Evolutionary conservation across 139 green algal species (phyloP).

Genomic region (Chlamydomonas sp.): DNA sequence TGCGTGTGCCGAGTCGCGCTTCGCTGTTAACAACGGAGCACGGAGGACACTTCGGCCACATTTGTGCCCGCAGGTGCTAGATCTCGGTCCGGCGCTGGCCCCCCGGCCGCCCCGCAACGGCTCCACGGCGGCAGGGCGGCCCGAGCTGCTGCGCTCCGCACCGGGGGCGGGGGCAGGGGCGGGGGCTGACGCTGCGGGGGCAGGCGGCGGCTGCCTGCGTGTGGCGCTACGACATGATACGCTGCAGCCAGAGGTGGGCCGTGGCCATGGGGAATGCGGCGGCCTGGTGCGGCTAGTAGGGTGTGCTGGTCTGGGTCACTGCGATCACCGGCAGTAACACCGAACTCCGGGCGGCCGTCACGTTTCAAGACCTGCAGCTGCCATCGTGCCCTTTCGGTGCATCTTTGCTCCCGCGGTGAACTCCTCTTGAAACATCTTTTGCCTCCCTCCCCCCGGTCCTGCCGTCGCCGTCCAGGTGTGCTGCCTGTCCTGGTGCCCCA

Average conservation of each 20-base stretch:
- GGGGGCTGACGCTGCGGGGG: not conserved
- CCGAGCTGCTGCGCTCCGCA: no score
- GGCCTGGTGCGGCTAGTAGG: not conserved
- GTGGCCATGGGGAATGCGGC: not conserved
- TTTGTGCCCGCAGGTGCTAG: not conserved
- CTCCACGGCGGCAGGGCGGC: not conserved
- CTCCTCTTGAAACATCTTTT: not conserved
- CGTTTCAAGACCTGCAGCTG: no score
- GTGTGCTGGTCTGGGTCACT: no score
- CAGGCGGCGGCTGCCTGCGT: not conserved
- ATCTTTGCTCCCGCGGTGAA: no score
- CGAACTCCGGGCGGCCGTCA: no score
- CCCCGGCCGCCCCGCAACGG: not conserved
- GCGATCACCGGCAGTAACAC: no score
- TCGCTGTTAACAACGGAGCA: no score
- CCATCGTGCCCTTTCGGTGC: no score
- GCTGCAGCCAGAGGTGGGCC: constrained; percentile 43
- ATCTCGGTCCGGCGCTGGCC: not conserved
- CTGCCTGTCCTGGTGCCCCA: constrained; percentile 52
- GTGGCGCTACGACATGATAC: constrained; percentile 40
- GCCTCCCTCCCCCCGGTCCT: not conserved
- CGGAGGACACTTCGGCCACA: no score
- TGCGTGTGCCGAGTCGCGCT: no score
- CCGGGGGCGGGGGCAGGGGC: no score
- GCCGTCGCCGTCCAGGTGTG: constrained; percentile 29